These are phyloP conservation scores for Themeda triandra DNA, from an alignment of 176 grass and related monocot genomes.

Conservation along the genomic window DNA sequence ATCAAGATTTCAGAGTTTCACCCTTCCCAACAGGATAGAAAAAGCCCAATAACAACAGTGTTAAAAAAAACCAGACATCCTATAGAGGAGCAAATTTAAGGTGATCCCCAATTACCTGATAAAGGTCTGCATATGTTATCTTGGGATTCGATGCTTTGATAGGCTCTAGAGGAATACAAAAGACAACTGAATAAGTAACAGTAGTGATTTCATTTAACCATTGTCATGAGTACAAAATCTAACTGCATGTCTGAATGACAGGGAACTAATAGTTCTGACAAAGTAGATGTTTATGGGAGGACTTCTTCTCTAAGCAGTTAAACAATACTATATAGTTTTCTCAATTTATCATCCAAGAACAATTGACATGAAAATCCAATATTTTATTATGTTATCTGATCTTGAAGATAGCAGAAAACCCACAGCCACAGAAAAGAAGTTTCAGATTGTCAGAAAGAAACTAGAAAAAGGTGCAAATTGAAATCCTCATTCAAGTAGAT, in stretches of 20 bases:
- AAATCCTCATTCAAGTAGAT: not conserved
- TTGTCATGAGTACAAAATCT: not conserved
- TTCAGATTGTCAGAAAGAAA: not conserved
- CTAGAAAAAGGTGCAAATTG: not conserved
- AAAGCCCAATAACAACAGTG: not conserved
- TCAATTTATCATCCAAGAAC: not conserved
- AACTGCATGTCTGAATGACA: not conserved
- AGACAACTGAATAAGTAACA: conserved; percentile 30
- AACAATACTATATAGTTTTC: not conserved
- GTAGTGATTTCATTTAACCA: not conserved
- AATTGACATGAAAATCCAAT: not conserved
- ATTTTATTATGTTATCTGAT: not conserved
- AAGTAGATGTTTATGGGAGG: not conserved
- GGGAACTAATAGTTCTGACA: not conserved
- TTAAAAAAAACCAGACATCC: not conserved
- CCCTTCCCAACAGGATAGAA: not conserved
- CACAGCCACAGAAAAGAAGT: not conserved
- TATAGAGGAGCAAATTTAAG: conserved; percentile 6
- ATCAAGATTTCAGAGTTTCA: not conserved
- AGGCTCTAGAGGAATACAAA: conserved; percentile 54
- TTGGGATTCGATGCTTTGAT: conserved; percentile 74
- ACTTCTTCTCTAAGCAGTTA: not conserved
- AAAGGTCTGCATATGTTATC: conserved; percentile 94
- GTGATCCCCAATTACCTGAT: conserved; percentile 63
- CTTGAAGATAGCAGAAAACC: not conserved